Conservation (phyloP, 2,329 filamentous ascomycete genomes). For the Tolypocladium guangdongense region DNA sequence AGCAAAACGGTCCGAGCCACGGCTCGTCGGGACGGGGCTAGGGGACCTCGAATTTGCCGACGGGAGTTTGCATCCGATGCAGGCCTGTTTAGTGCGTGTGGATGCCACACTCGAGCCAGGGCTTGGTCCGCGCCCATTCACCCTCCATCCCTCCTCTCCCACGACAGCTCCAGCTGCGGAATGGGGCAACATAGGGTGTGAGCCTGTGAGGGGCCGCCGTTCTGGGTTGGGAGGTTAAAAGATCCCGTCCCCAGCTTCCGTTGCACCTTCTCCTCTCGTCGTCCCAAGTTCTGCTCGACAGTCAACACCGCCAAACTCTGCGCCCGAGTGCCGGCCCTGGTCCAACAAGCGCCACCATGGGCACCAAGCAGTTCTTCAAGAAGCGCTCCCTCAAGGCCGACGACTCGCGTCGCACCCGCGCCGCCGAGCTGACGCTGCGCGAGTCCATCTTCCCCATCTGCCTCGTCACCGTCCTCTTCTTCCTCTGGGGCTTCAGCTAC, state of each 20-base stretch:
- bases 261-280: not conserved
- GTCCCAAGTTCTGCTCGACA: not conserved
- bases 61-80: not conserved
- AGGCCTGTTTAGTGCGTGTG: not conserved
- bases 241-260: not conserved
- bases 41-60: not conserved
- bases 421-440: conserved; percentile 49
- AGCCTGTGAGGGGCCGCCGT: not conserved
- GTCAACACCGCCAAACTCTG: not conserved
- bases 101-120: not conserved
- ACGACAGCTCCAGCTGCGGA: no score
- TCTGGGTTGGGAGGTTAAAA: not conserved
- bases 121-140: not conserved
- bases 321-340: not conserved
- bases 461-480: conserved; percentile 38
- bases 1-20: not conserved
- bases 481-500: conserved; percentile 36
- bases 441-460: conserved; percentile 56
- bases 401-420: conserved; percentile 28
- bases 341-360: conserved; percentile 18
- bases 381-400: conserved; percentile 32
- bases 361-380: conserved; percentile 31
- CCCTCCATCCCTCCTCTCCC: no score
- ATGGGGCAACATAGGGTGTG: not conserved
- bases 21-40: no score